phyloP scores from a whole-genome alignment of 139 green algal genomes.

The Micromonas commoda region DNA sequence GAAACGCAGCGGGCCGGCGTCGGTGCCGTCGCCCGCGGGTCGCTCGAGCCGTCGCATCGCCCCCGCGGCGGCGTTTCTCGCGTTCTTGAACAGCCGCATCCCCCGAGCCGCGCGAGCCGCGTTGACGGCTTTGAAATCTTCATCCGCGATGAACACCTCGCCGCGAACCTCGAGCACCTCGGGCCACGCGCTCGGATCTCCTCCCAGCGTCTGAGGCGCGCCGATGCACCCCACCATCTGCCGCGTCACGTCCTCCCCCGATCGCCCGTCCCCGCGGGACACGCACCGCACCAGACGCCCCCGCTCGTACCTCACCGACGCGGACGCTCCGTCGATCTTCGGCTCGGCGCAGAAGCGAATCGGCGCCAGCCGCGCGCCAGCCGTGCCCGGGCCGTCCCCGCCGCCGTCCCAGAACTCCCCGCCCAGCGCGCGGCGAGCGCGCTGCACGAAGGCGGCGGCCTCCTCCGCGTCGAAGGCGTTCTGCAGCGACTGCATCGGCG shows the following conservation, averaged over 20 bases:
- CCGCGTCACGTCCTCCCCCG: constrained; percentile 25
- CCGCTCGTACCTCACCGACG: constrained; percentile 13
- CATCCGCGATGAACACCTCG: constrained; percentile 16
- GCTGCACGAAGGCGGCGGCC: background rate
- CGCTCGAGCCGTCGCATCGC: constrained; percentile 6
- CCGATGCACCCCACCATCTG: background rate
- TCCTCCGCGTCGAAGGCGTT: constrained; percentile 5
- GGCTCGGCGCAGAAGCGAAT: constrained; percentile 7
- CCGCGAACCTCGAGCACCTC: constrained; percentile 19
- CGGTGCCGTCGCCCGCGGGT: background rate
- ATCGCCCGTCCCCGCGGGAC: background rate
- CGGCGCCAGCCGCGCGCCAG: background rate
- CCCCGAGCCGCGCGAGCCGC: background rate
- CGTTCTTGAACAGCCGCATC: background rate
- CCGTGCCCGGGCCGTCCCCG: background rate
- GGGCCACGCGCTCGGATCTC: background rate
- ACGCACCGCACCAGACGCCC: background rate
- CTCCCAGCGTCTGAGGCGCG: background rate
- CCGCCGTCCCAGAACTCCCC: background rate
- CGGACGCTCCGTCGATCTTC: constrained; percentile 19
- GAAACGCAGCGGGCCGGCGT: constrained; percentile 4
- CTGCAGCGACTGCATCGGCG: constrained; percentile 4
- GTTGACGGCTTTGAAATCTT: constrained; percentile 10
- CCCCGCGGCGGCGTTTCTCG: constrained; percentile 20
- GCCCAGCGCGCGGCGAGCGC: background rate